Evolutionary conservation across 2,329 filamentous ascomycete species (phyloP).

Genomic region (Huntiella decipiens): DNA sequence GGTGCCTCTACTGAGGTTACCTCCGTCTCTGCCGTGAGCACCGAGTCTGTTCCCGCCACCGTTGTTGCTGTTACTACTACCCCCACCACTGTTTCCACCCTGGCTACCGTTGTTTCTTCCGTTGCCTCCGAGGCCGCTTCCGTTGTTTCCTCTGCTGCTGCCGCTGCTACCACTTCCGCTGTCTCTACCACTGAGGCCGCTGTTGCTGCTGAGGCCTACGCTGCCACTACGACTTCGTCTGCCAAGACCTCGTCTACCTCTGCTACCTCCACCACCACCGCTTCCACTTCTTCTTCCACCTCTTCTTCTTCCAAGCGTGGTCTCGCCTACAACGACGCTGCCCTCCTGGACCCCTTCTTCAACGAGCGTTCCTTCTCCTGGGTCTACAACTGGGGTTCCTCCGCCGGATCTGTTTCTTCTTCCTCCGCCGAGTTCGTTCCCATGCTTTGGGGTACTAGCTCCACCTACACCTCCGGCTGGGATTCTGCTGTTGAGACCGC

Average conservation of each 20-base stretch:
- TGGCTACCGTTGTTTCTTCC: background rate
- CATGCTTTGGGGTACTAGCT: constrained; percentile 40
- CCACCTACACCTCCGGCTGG: constrained; percentile 31
- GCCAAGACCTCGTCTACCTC: constrained; percentile 2
- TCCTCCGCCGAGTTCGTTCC: constrained; percentile 39
- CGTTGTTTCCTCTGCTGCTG: constrained; percentile 8
- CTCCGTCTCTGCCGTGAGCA: background rate
- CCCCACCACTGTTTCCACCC: constrained; percentile 1
- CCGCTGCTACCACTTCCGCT: constrained; percentile 12
- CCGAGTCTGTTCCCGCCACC: background rate
- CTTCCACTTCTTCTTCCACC: constrained; percentile 9
- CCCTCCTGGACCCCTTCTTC: constrained; percentile 32
- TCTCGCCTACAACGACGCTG: constrained; percentile 45
- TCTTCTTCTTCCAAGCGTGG: constrained; percentile 38
- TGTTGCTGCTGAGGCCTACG: constrained; percentile 6
- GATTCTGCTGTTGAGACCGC: constrained; percentile 27
- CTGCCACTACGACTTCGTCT: background rate
- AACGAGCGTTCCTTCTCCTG: constrained; percentile 25
- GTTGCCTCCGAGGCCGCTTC: background rate
- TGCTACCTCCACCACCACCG: constrained; percentile 8
- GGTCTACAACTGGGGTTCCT: constrained; percentile 50
- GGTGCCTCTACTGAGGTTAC: constrained; percentile 16
- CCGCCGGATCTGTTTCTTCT: constrained; percentile 22
- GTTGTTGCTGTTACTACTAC: background rate
- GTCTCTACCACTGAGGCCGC: constrained; percentile 11